Conservation (phyloP, 1,284 basidiomycete species). For the Mycena sp. region DNA sequence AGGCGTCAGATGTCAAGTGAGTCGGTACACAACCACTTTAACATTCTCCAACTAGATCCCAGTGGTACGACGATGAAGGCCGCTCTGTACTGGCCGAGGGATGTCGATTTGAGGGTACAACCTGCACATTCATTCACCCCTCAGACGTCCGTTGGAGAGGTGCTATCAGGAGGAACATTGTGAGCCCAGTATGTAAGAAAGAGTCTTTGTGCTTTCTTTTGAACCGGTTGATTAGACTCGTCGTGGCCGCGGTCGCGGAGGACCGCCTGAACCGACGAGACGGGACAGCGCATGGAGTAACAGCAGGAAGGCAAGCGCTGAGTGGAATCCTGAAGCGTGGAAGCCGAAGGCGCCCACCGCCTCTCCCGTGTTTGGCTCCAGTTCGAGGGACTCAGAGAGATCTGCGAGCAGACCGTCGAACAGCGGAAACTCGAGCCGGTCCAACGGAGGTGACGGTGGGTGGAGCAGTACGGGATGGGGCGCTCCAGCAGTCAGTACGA, state of each 20-base stretch:
- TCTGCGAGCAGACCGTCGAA: conserved; percentile 15
- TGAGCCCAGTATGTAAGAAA: not conserved
- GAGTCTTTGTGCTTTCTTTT: not conserved
- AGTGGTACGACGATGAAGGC: conserved; percentile 28
- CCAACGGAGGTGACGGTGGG: too few relatives aligned
- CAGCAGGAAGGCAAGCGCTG: not conserved
- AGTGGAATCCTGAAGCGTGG: conserved; percentile 7
- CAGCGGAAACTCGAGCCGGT: too few relatives aligned
- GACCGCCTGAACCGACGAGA: not conserved
- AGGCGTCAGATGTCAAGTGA: not conserved
- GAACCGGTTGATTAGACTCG: not conserved
- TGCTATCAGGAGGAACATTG: not conserved
- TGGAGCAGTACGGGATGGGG: too few relatives aligned
- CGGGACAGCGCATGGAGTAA: conserved; percentile 13
- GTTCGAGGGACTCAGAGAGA: conserved; percentile 4
- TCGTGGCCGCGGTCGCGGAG: not conserved
- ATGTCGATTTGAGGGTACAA: not conserved
- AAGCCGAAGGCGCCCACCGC: not conserved
- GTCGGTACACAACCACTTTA: too few relatives aligned
- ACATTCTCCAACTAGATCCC: not conserved
- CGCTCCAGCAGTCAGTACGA: too few relatives aligned
- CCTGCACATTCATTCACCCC: conserved; percentile 23
- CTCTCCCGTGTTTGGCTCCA: not conserved
- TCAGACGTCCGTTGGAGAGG: not conserved
- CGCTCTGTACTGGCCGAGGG: not conserved